Conservation (phyloP, 208 protist genomes). For the Acanthamoeba culbertsoni region DNA sequence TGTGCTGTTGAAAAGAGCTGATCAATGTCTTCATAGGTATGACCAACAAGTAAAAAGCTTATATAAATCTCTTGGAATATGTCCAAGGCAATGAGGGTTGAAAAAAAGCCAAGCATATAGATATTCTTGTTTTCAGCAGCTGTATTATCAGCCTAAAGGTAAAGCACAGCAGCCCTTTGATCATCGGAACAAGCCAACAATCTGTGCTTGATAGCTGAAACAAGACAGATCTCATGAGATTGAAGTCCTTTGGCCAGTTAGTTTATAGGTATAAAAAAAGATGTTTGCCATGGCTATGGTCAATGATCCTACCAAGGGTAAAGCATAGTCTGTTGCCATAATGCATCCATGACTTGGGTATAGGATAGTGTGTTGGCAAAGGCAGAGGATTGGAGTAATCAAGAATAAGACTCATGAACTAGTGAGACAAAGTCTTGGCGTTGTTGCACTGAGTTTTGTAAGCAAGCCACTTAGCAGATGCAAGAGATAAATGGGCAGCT, state of each 20-base stretch:
- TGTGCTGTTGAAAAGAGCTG: background rate
- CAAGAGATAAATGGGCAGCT: background rate
- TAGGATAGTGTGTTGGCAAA: background rate
- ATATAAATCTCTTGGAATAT: background rate
- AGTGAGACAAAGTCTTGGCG: background rate
- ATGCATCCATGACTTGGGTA: background rate
- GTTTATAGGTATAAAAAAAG: background rate
- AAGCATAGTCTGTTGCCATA: background rate
- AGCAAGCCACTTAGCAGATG: background rate
- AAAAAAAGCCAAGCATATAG: background rate
- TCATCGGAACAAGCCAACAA: background rate
- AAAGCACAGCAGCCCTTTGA: background rate
- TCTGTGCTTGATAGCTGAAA: background rate
- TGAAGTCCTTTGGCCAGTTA: background rate
- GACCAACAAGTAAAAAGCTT: background rate
- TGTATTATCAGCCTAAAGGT: background rate
- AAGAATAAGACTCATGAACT: background rate
- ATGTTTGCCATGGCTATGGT: background rate
- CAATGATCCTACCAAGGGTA: background rate
- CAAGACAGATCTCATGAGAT: background rate
- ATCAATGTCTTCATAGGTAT: conserved; percentile 41
- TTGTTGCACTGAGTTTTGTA: background rate
- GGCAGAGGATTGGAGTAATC: background rate
- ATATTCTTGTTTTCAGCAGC: background rate
- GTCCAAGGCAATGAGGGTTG: background rate